Evolutionary conservation across 2,329 filamentous ascomycete species (phyloP), one percentile per base, ranked within the genome.

Genomic region (Nannizziopsis arthrosporioides): DNA sequence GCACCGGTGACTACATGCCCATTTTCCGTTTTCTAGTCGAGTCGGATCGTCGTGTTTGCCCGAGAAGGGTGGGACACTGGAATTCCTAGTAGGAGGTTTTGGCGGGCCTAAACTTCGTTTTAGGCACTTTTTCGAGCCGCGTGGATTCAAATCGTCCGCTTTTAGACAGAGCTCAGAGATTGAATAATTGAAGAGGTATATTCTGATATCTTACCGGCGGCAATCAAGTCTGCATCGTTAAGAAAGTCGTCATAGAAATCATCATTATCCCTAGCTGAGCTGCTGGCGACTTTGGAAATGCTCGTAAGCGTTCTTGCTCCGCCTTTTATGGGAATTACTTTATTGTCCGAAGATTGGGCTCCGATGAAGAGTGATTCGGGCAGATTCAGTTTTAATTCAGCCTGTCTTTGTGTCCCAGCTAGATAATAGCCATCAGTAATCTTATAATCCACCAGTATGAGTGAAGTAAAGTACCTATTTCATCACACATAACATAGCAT

Each of bases 401-500:
- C 77, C 51, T 68, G 65, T 51, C 72, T 69, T 58, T 73, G 63
- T 9, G 78, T 81, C 9, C 77, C 77, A 52, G 77, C 78, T 77
- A 48, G 19, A 18, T 6, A 15, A 37, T 36, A n/a, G n/a, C 22
- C 48, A 18, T 43, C 19, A 37, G 8, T n/a, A 36, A 30, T 7
- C 34, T 9, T 3, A 36, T 36, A 11, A 27, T n/a, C 14, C 11
- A 15, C 15, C 2, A 7, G 11, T 19, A 14, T 15, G 8, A 7
- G 42, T n/a, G 10, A 6, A 51, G 66, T 52, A 27, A 27, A 27
- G 4, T 62, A 77, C 76, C 85, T 57, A 96, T 83, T 38, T 87
- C 82, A 65, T 95, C 90, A 55, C 89, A 96, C 63, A 85, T 84
- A 42, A 89, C 72, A 59, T 81, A 78, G 51, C 80, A 85, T 18